Evolutionary conservation across 2,329 filamentous ascomycete species (phyloP), one percentile per base, ranked within the genome.

Genomic region (Clarireedia monteithiana): DNA sequence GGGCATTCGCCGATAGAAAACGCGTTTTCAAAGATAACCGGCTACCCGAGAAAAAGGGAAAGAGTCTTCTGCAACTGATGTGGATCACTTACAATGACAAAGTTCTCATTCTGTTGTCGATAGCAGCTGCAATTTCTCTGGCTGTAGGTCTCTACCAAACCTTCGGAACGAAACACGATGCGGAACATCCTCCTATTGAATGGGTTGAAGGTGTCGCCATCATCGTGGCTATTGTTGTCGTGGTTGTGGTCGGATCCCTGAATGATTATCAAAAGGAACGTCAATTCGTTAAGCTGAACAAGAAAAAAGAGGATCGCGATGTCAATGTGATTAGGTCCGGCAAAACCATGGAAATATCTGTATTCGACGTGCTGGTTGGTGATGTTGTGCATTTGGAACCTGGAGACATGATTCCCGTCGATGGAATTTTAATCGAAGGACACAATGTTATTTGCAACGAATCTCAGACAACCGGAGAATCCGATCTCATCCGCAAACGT

Each of bases 81-180:
- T 91, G 88, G 88, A 86, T 89, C 64, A 86, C 87, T 1, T 89
- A 89, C 72, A 90, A 91, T 67, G 88, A 91, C 71, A 91, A 91
- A 65, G 83, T 91, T 10, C 74, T 90, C 52, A 86, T 90, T 54
- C 72, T 90, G 4, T 75, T 90, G 57, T 86, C 85, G 1, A 75
- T 84, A 20, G 86, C 87, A 6, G 88, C 87, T 1, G 75, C 81
- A n/a, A 82, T 91, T 38, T 90, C 88, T 2, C 75, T 91, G 26
- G 84, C 82, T 0, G 79, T 91, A 42, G 88, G 88, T 47, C 80
- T 91, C 1, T 90, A 89, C 64, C 84, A 91, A 65, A 84, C 85
- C 1, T 77, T 86, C 50, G 82, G 79, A 15, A 76, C 78, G 2
- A 65, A 73, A n/a, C 73, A 77, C 48, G 69, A 75, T 5, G 69